Base-by-base conservation (phyloP, 495 filamentous ascomycete species). In the Xylaria telfairii region DNA sequence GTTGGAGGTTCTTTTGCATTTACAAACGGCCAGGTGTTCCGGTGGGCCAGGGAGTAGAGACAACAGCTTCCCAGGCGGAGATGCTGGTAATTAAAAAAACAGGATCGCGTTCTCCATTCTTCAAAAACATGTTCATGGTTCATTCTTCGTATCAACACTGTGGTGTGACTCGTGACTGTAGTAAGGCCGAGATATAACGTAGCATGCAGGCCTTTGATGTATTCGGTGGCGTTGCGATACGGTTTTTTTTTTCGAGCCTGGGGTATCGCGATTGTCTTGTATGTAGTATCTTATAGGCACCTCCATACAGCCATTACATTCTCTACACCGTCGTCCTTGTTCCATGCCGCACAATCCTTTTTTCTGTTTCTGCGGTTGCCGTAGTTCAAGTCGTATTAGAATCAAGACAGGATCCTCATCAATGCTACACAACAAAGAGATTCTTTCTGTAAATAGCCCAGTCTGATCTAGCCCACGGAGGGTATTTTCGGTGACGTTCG, bases 1-100 rank as follows among this genome's bases (percentile, higher is more conserved):
- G 30, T 49, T 41, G 68, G 68, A 17, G 60, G 49, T 53, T 70
- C 44, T 70, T 57, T 49, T 57, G 68, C 68, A 70, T 70, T 70
- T 70, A 65, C 68, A 69, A 57, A 46, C 61, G 41, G 68, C 51
- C 19, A 39, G 57, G 42, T 61, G 41, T 70, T 53, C 26, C 34
- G 68, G 68, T 65, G 49, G 60, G 15, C 30, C 28, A 70, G 62
- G 62, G 47, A 59, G 49, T 65, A 70, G 68, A 65, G 59, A 56
- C 8, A 65, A 34, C 61, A n/a, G 24, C 61, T 65, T 56, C 68
- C 61, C 49, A 17, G 26, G 41, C 34, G 47, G 49, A 37, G 19
- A 64, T 53, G 49, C 26, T 32, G 60, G 61, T 54, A 69, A 69
- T 65, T 26, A 53, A 65, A 59, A 63, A 63, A 62, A 53, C 53